Evolutionary conservation across 345 rosid genomes (phyloP), one percentile per base, ranked within the genome.

Genomic region (Citrus cavaleriei): DNA sequence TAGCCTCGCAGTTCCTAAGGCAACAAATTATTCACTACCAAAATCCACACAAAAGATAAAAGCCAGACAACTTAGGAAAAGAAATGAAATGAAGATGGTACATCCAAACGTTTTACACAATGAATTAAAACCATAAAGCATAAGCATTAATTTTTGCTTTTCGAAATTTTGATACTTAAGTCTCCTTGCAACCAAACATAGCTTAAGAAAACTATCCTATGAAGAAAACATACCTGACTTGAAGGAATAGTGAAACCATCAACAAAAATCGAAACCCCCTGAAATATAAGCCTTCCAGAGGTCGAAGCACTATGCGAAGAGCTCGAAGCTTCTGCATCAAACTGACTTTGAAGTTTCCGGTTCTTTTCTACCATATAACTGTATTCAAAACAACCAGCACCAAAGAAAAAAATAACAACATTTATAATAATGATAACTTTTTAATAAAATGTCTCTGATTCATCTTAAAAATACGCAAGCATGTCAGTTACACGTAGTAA

Each of bases 231-330:
- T 68, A 93, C 99, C 98, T 93, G 98, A 86, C 88, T 90, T 2
- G 99, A 91, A 81, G 99, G 99, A 87, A 85, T 38, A 0, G 97
- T 95, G 80, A 95, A 91, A 64, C 99, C 98, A 83, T 95, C 99
- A 59, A 93, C 95, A 82, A 93, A 95, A 61, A 92, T 93, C n/a
- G 96, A 88, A 72, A 93, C 93, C 14, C 97, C 98, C n/a, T 86
- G 85, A 85, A 95, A 95, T 28, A 93, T 85, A 78, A 75, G 87
- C 67, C 88, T 88, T 80, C 79, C 82, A 68, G 89, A 82, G 83
- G 76, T 81, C 6, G 88, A 80, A 77, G 64, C 87, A 40, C 84
- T 66, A 60, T 66, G 75, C 37, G 87, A 86, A 76, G 91, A 76
- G 75, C 80, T 73, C 0, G 91, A 82, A 82, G 95, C 98, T 78